These are phyloP conservation scores for Neurospora pannonica DNA, from an alignment of 495 filamentous ascomycete genomes.

Conservation along the genomic window DNA sequence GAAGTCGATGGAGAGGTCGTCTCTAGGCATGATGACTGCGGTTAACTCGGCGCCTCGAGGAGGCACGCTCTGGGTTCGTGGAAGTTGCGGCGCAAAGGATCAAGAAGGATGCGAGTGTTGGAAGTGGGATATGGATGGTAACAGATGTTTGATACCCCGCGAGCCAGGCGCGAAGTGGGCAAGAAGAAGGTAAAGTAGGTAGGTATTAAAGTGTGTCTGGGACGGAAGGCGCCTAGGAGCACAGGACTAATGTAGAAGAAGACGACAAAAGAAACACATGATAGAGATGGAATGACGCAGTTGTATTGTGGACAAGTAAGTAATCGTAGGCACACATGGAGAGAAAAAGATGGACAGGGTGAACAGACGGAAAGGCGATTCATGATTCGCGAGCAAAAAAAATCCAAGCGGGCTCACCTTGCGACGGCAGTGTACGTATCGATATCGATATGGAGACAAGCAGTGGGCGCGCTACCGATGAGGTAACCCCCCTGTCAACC, in stretches of 20 bases:
- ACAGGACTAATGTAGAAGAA: not conserved
- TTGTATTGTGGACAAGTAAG: not conserved
- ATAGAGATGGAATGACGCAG: not conserved
- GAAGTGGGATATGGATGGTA: not conserved
- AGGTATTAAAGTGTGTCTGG: not conserved
- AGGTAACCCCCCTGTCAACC: conserved; percentile 1
- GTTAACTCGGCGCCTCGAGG: conserved; percentile 25
- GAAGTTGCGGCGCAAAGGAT: not conserved
- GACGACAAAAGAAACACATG: not conserved
- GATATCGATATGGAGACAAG: not conserved
- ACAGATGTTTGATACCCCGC: not conserved
- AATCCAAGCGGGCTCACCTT: conserved; percentile 3
- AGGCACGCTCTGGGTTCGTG: conserved; percentile 1
- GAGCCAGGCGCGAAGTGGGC: not conserved
- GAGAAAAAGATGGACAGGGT: not conserved
- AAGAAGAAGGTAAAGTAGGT: not conserved
- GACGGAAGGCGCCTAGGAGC: not conserved
- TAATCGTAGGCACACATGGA: not conserved
- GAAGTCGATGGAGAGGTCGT: conserved; percentile 53
- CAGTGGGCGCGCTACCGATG: not conserved
- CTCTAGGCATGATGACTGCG: conserved; percentile 44
- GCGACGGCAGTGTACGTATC: not conserved
- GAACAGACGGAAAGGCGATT: not conserved
- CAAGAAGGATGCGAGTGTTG: not conserved
- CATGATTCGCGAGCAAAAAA: not conserved